A percentile compares a stretch with the other conserved stretches of the same genome.
These are phyloP conservation scores for Ministeria vibrans DNA, from an alignment of 78 protist species.

Conservation along the genomic window DNA sequence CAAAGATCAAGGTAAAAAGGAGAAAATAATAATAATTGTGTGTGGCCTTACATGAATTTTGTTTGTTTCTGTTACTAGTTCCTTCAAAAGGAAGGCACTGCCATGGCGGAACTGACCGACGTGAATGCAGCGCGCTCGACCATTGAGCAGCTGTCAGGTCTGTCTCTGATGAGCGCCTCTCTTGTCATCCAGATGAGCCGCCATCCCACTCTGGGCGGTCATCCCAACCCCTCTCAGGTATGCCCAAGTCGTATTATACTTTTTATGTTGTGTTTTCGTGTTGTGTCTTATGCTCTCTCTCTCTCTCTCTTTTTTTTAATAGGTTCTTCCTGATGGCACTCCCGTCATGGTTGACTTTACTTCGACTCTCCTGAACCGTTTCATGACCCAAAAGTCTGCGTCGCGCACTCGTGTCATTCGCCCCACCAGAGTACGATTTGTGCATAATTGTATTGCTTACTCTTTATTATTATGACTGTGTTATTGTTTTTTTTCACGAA, in stretches of 20 bases:
- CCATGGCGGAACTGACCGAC: background rate
- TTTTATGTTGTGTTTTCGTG: background rate
- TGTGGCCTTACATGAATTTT: too few relatives aligned
- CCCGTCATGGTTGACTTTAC: background rate
- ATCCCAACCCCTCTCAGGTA: background rate
- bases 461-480: background rate
- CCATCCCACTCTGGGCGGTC: background rate
- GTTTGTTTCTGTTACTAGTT: too few relatives aligned
- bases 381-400: background rate
- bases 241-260: background rate
- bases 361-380: background rate
- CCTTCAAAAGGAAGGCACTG: background rate
- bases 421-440: too few relatives aligned
- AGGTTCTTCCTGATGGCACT: background rate
- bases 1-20: too few relatives aligned
- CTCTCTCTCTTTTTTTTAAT: background rate
- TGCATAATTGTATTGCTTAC: too few relatives aligned
- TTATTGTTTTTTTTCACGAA: background rate
- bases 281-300: background rate
- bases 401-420: background rate
- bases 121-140: background rate
- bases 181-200: background rate
- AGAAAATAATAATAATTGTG: too few relatives aligned
- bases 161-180: background rate
- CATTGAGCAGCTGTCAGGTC: background rate